Evolutionary conservation across 2,329 filamentous ascomycete genomes (phyloP), one percentile per base, ranked within the genome.

Genomic region (Fusarium coffeatum): DNA sequence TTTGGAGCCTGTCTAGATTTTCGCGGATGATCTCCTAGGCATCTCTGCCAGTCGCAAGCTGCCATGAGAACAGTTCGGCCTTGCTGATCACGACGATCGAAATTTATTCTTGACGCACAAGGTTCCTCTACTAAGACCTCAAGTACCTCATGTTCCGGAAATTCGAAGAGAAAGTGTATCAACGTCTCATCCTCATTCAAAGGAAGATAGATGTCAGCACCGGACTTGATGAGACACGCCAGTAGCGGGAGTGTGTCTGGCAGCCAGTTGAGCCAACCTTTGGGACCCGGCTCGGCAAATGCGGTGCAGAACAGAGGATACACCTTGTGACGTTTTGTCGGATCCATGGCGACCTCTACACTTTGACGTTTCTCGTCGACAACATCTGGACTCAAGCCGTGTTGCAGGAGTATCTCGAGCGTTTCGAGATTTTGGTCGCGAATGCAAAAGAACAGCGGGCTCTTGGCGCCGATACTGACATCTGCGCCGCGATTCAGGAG

Each of bases 51-150:
- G 10, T 49, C 12, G 20, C 72, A 74, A 2, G 72, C 56, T 23
- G 72, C 68, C 59, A 74, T 74, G 13, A 74, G 37, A 6, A 73
- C 40, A 3, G 72, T 73, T 1, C 62, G 58, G 2, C 70, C 68
- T 5, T 15, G 51, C 15, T 70, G 68, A 10, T 74, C 70, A 2
- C 61, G 63, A n/a, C 48, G 43, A n/a, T 72, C 28, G 7, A 74
- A 68, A 40, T 74, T 55, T 11, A 74, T 72, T 6, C 59, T 37
- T 1, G 72, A 72, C 1, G 54, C 34, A 11, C 68, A 74, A 7
- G 72, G 63, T 4, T 70, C 65, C 10, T 66, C 7, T 2, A 74
- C 27, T 8, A 74, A 37, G 2, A 45, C 25, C 1, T 68, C 25
- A 5, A 50, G 1, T 1, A 48, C 28, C 0, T 46, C 40, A n/a